Conservation (phyloP, 345 rosid species). For the Linum tenue region DNA sequence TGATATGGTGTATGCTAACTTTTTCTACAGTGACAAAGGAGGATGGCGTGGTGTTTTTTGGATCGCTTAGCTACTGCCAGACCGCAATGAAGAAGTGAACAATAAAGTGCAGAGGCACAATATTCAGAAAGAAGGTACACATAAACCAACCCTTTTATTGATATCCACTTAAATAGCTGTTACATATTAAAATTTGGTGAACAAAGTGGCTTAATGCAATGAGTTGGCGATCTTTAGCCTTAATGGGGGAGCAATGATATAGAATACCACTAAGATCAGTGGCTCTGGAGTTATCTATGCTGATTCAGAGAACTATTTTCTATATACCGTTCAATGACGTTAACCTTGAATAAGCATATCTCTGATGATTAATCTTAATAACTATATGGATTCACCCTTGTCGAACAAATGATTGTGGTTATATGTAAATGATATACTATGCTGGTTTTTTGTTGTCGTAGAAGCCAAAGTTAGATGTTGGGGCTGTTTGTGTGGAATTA, state of each 20-base stretch:
- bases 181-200: neutral
- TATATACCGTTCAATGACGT: neutral
- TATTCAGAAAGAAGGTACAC: no score
- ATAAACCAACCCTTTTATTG: neutral
- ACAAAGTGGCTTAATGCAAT: neutral
- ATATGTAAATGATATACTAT: neutral
- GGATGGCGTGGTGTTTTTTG: neutral
- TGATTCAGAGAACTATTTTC: neutral
- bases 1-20: constrained; percentile 11
- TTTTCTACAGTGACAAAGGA: neutral
- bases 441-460: neutral
- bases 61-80: neutral
- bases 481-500: no score
- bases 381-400: neutral
- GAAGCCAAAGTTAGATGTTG: neutral
- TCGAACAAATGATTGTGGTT: neutral
- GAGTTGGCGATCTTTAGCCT: neutral
- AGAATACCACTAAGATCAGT: neutral
- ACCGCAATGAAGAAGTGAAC: neutral
- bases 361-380: neutral
- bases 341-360: neutral
- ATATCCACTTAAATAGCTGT: neutral
- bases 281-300: neutral
- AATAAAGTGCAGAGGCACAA: no score
- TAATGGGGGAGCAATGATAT: neutral